Conservation (phyloP, 2,329 filamentous ascomycete species). For the Penicillium sp. region DNA sequence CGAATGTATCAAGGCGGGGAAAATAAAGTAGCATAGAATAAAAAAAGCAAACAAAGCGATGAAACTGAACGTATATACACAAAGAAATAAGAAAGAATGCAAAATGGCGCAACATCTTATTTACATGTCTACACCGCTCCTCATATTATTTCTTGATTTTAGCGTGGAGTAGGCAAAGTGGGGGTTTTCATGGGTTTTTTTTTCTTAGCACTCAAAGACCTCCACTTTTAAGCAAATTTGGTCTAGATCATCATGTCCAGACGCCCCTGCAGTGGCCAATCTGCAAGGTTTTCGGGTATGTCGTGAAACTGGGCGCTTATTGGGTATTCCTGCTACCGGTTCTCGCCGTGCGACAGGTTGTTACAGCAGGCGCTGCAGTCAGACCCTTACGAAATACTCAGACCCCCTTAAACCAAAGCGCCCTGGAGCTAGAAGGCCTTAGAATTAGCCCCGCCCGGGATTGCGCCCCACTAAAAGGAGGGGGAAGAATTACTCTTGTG, state of each 20-base stretch:
- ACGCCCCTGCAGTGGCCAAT: not conserved
- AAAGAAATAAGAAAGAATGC: not conserved
- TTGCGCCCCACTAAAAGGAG: not conserved
- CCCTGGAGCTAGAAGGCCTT: not conserved
- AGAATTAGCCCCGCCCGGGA: not conserved
- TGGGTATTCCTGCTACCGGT: not conserved
- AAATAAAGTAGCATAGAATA: not conserved
- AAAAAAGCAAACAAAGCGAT: not conserved
- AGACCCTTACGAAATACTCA: not conserved
- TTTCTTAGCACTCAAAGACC: not conserved
- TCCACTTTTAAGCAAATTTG: not conserved
- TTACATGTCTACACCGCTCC: not conserved
- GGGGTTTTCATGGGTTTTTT: not conserved
- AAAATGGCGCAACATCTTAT: not conserved
- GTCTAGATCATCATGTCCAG: not conserved
- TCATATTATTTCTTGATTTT: not conserved
- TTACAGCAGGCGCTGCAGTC: not conserved
- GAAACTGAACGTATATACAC: not conserved
- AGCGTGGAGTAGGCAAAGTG: not conserved
- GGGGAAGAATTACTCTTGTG: not conserved
- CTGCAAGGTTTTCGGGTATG: not conserved
- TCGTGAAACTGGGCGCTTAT: not conserved
- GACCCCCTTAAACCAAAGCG: not conserved
- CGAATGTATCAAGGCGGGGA: not conserved
- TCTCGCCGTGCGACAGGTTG: not conserved